These are phyloP conservation scores for Aspergillus sclerotioniger DNA, from an alignment of 495 filamentous ascomycete genomes.

Conservation along the genomic window DNA sequence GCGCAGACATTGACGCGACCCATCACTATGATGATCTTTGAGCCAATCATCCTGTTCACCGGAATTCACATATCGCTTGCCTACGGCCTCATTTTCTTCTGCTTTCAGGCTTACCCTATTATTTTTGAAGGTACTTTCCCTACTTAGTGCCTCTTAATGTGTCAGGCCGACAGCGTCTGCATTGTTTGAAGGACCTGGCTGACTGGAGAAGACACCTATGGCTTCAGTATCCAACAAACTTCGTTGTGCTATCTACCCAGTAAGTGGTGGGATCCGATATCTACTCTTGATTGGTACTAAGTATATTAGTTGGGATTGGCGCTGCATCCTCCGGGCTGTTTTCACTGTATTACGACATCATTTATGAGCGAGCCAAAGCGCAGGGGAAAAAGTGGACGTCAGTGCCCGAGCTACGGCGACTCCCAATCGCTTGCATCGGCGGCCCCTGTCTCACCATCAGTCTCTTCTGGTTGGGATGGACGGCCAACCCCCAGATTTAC, in stretches of 20 bases:
- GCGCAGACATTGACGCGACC: constrained; percentile 47
- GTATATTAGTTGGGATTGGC: constrained; percentile 33
- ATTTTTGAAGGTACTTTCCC: constrained; percentile 49
- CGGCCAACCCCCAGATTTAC: constrained; percentile 51
- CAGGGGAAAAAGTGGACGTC: constrained; percentile 38
- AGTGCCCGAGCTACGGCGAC: constrained; percentile 59
- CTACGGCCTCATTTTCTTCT: constrained; percentile 74
- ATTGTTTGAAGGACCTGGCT: too few species aligned
- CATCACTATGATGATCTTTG: constrained; percentile 46
- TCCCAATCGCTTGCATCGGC: constrained; percentile 65
- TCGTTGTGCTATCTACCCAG: constrained; percentile 44
- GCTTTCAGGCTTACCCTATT: constrained; percentile 65
- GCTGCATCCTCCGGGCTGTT: constrained; percentile 37
- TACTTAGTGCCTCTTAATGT: neutral
- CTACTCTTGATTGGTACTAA: constrained; percentile 11
- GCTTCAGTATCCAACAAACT: constrained; percentile 35
- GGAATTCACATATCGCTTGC: constrained; percentile 67
- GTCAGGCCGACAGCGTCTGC: neutral
- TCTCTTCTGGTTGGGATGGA: constrained; percentile 75
- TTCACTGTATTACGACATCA: constrained; percentile 54
- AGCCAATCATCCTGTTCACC: constrained; percentile 64
- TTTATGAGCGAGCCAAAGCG: constrained; percentile 44
- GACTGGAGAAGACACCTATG: constrained; percentile 26
- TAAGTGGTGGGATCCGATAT: constrained; percentile 16
- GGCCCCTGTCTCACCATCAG: constrained; percentile 60